Evolutionary conservation across 257 asterid genomes (phyloP), one percentile per base, ranked within the genome.

Genomic region (Schizonepeta tenuifolia): DNA sequence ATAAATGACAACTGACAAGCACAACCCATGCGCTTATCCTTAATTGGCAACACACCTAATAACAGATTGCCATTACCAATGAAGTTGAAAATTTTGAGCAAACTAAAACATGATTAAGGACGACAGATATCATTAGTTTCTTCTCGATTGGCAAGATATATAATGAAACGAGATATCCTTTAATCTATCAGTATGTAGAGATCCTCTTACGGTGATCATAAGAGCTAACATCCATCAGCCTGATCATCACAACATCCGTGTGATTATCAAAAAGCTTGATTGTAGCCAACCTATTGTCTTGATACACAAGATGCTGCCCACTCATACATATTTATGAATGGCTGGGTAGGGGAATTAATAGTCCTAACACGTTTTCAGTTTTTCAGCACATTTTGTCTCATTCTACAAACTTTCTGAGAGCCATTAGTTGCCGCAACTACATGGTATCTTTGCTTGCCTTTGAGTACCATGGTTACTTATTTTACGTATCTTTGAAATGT

Each of bases 81-180:
- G 44, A 31, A 59, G 2, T 9, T 54, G 54, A 20, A 46, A 14
- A 46, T 46, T 13, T 46, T 1, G 51, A 46, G 51, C 6, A 6
- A 46, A 46, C 51, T 46, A 14, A 41, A 28, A 33, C 47, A 65
- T 2, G 61, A 31, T 17, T n/a, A 9, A 3, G 35, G 7, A 67
- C 72, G 31, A 41, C 44, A 65, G 40, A 43, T 22, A 65, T 13
- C 70, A 22, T 8, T 11, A 11, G 5, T 43, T 11, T 49, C 24
- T 31, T 31, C 13, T 49, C 10, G 61, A 50, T 28, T 67, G 61
- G 72, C 62, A 18, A 31, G 40, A 69, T n/a, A 31, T 10, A 46
- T 69, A 36, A 22, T 59, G 24, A 59, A 31, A 6, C 2, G 18
- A 12, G 24, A 59, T 53, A 36, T 31, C 46, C 14, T 59, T 31